Base-by-base conservation (phyloP, 371 early-diverging fungal genomes). In the Neoconidiobolus thromboides region DNA sequence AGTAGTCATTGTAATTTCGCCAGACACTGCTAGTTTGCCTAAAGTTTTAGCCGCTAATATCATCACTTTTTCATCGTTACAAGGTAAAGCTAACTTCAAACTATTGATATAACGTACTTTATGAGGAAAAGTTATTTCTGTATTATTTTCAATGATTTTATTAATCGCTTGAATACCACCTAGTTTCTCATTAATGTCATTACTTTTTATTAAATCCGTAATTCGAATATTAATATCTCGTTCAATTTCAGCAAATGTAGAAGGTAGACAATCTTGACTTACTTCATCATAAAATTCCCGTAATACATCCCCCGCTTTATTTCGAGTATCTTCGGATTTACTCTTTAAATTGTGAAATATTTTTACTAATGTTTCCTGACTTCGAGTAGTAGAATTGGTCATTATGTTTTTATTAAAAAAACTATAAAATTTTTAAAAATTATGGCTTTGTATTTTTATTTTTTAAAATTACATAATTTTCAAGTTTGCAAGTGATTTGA, bases 81-180 rank as follows among this genome's bases (percentile, higher is more conserved):
- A 82, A 0, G 90, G 91, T 51, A 93, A 74, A 42, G 90, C 80
- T 46, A 76, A 79, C n/a, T 86, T 78, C 48, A 93, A 69, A 63
- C 89, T 91, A 66, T 88, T 90, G 36, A 89, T 83, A 63, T 87
- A 91, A 43, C 91, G 81, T 2, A 83, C 77, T 39, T 79, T 70
- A 64, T 83, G 82, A 47, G 78, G 82, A n/a, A 89, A 82, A 68
- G 86, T 88, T 60, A 89, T 86, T 64, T 91, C 90, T 36, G 79
- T 78, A 60, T 89, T 89, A 40, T 90, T 76, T 43, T 87, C 91
- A 58, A 91, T 88, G 55, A 93, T 69, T 55, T 80, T 77, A 67
- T 92, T 91, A 89, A 71, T 63, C 3, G 66, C 66, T 26, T 56
- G 6, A 3, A 65, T 63, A n/a, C 63, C 66, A 12, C 66, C 66